These are phyloP conservation scores for Colletotrichum sp. DNA, from an alignment of 2,329 filamentous ascomycete genomes.

Conservation along the genomic window DNA sequence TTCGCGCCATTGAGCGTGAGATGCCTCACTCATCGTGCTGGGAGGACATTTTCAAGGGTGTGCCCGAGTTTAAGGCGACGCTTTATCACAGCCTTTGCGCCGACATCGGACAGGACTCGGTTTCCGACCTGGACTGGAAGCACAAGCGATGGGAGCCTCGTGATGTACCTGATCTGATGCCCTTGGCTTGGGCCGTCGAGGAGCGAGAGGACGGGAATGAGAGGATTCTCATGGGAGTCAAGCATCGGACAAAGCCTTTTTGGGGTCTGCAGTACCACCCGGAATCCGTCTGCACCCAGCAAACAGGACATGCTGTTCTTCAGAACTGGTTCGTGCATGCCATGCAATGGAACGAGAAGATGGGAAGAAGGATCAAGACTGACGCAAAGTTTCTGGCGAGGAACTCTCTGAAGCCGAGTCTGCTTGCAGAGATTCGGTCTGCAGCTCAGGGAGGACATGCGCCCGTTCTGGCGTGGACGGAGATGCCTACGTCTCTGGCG, in stretches of 20 bases:
- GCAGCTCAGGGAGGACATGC: not conserved
- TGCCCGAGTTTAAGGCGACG: conserved; percentile 70
- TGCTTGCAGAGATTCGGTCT: conserved; percentile 30
- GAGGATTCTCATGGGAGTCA: conserved; percentile 77
- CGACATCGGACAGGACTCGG: conserved; percentile 54
- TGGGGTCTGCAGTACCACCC: conserved; percentile 93
- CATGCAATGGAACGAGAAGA: conserved; percentile 59
- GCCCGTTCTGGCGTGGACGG: conserved; percentile 4
- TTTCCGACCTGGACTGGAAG: conserved; percentile 40
- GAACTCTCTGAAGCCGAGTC: conserved; percentile 35
- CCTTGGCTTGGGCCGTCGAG: conserved; percentile 68
- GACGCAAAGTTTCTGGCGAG: conserved; percentile 28
- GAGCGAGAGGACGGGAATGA: conserved; percentile 42
- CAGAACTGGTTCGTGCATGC: conserved; percentile 77
- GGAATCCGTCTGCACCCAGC: conserved; percentile 84
- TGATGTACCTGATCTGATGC: conserved; percentile 46
- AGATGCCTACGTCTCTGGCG: conserved; percentile 26
- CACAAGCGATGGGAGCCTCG: conserved; percentile 44
- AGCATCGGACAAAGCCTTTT: conserved; percentile 72
- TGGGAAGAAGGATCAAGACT: conserved; percentile 24
- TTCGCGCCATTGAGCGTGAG: conserved; percentile 68
- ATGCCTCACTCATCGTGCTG: conserved; percentile 18
- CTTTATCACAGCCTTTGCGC: conserved; percentile 75
- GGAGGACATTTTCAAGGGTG: conserved; percentile 68
- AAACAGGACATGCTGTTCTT: conserved; percentile 67